Evolutionary conservation across 306 rosid species (phyloP), one percentile per base, ranked within the genome.

Genomic region (Prunus mira): DNA sequence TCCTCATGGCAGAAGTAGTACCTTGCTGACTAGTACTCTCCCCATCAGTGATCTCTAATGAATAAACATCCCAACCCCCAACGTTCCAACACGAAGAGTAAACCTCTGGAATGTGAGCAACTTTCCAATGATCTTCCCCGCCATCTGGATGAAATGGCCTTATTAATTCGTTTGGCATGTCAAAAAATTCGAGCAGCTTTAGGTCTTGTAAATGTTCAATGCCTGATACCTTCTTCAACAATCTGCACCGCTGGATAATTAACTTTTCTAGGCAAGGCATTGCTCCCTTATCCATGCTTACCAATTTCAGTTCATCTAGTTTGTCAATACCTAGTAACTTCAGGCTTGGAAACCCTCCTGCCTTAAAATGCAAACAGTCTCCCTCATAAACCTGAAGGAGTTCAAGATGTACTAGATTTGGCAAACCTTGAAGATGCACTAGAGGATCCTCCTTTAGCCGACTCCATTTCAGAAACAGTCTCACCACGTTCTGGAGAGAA

Each of bases 401-500:
- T 50, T 82, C 76, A 25, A 78, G 82, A 67, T 60, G 82, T 17
- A 78, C 73, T 22, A 82, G 68, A 47, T 73, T 82, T 25, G 82
- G 82, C 72, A 82, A 73, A 62, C 73, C 34, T 34, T 77, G 83
- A 19, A 86, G 82, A n/a, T 52, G 78, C 11, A 27, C 41, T 12
- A 75, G 69, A 19, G 89, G 85, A 65, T 83, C 89, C 18, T 75
- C 84, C 77, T 73, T 80, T 14, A 83, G 56, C 27, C 77, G 34
- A 54, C 78, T 72, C 79, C 85, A 82, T 28, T 81, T 79, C 19
- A 83, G 30, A 28, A 25, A 69, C 12, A 86, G 55, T 51, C 65
- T 61, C 28, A 17, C 75, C 54, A 81, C 49, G 30, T 68, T 50
- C 5, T 69, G 80, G 38, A 81, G 86, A 75, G 76, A 49, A 58